Base-by-base conservation (phyloP, 1,284 basidiomycete genomes). In the Schizopora paradoxa region DNA sequence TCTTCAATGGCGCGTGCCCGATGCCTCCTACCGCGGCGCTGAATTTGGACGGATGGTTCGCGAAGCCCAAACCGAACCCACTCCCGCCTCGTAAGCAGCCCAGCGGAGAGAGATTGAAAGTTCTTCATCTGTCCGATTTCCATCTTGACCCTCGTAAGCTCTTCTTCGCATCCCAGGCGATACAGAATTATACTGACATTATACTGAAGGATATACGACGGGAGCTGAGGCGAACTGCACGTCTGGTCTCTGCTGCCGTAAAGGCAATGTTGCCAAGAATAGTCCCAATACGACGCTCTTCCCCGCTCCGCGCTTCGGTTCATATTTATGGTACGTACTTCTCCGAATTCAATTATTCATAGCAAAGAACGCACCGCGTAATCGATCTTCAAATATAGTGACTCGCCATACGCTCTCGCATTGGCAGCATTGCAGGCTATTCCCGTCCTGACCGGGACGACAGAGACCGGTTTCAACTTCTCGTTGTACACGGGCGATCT, bases 401-500 rank as follows among this genome's bases (percentile, higher is more conserved):
- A 91, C 58, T 68, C 82, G 0, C 86, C 88, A 1, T 72, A 77
- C 56, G 67, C 81, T 14, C 68, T 91, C 31, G 76, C 70, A 8
- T 55, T 79, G 33, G 68, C 87, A 4, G 77, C 76, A 0, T 63
- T 91, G 10, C 63, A 86, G 55, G 74, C 82, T 3, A 86, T 91
- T 41, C 84, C 83, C 11, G 68, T 69, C 2, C 64, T 91, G 13
- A 73, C 85, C 18, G 80, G 74, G 4, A 84, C 85, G 1, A 56
- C 74, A 54, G 61, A 71, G 6, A 68, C 63, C 26, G 76, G 80
- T 2, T 85, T 91, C 53, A 73, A 75, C 37, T 84, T 79, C 56
- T 76, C 76, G 0, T 47, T 91, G 18, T 87, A 77, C 56, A 91
- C 88, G 0, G 88, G 88, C 19, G 88, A 91, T 58, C 63, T 90